Percentiles rank a stretch among this genome's conserved stretches.
Evolutionary conservation across 352 stramenopile species (phyloP).

Genomic region (Phytophthora citrophthora): DNA sequence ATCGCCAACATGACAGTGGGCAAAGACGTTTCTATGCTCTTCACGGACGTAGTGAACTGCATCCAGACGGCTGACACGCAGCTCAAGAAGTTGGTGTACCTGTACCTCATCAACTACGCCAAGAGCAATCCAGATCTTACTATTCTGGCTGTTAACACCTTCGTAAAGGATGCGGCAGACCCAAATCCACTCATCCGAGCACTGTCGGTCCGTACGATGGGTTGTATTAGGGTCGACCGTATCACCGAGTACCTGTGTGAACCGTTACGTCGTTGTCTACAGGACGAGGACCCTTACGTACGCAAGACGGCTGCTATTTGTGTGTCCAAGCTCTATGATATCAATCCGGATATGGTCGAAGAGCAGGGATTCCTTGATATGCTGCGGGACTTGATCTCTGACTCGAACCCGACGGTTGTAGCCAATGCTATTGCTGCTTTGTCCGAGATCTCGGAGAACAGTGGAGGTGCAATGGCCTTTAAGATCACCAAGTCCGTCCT

Average conservation of each 20-base stretch:
- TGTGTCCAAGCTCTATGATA: slow-evolving; percentile 99
- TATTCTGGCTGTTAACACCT: slow-evolving; percentile 99
- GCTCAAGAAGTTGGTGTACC: slow-evolving; percentile 99
- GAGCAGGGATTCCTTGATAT: slow-evolving; percentile 96
- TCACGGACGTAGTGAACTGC: slow-evolving; percentile 99
- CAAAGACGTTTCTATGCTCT: slow-evolving; percentile 99
- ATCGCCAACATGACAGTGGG: slow-evolving; percentile 99
- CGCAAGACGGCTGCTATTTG: slow-evolving; percentile 99
- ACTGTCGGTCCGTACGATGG: slow-evolving; percentile 99
- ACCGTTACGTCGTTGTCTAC: slow-evolving; percentile 93
- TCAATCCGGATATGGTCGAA: slow-evolving; percentile 97
- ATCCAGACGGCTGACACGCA: slow-evolving; percentile 99
- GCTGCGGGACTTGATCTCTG: slow-evolving; percentile 97
- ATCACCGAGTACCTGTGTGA: slow-evolving; percentile 99
- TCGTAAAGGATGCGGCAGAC: slow-evolving; percentile 94
- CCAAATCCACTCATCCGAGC: slow-evolving; percentile 95
- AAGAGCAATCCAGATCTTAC: slow-evolving; percentile 99
- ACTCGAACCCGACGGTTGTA: slow-evolving; percentile 98
- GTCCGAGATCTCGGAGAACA: slow-evolving; percentile 97
- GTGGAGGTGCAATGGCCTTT: slow-evolving; percentile 81
- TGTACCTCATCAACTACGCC: slow-evolving; percentile 99
- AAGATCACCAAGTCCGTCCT: slow-evolving; percentile 97
- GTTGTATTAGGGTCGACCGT: slow-evolving; percentile 98
- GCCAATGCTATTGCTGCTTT: slow-evolving; percentile 99
- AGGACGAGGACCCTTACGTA: slow-evolving; percentile 98